Percentiles rank a stretch among this genome's conserved stretches.
These are phyloP conservation scores for Paratinospora sagittata DNA, from an alignment of 164 flowering plant species.

Conservation along the genomic window DNA sequence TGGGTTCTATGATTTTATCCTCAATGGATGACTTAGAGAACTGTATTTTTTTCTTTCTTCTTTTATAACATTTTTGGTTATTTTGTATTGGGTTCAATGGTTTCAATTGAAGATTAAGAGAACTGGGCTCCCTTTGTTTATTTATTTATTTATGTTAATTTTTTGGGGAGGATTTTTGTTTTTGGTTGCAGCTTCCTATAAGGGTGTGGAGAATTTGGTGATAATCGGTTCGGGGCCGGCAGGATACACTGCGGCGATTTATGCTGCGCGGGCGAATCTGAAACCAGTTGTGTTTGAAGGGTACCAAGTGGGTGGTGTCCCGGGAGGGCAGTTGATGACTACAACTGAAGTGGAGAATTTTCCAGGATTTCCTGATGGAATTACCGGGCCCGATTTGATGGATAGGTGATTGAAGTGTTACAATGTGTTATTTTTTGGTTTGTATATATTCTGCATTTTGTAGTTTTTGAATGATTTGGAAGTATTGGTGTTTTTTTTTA, in stretches of 20 bases:
- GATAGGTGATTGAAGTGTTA: slow-evolving; percentile 56
- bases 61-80: too few relatives aligned
- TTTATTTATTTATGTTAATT: too few relatives aligned
- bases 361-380: slow-evolving; percentile 97
- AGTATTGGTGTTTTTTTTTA: not conserved
- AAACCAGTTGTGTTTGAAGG: slow-evolving; percentile 97
- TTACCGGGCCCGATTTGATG: slow-evolving; percentile 97
- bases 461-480: not conserved
- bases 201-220: slow-evolving; percentile 74
- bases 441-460: not conserved
- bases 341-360: slow-evolving; percentile 98
- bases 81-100: too few relatives aligned
- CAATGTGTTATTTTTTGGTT: not conserved
- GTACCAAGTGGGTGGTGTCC: slow-evolving; percentile 87
- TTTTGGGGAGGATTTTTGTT: not conserved
- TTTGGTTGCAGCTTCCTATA: slow-evolving; percentile 28
- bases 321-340: slow-evolving; percentile 96
- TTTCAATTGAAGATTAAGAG: too few relatives aligned
- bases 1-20: too few relatives aligned
- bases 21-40: too few relatives aligned
- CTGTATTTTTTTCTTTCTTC: too few relatives aligned
- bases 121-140: too few relatives aligned
- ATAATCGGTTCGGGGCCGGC: slow-evolving; percentile 98
- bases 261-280: slow-evolving; percentile 96
- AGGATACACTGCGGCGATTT: slow-evolving; percentile 92